Conservation (phyloP, 2,329 filamentous ascomycete genomes). For the Fusarium luffae region DNA sequence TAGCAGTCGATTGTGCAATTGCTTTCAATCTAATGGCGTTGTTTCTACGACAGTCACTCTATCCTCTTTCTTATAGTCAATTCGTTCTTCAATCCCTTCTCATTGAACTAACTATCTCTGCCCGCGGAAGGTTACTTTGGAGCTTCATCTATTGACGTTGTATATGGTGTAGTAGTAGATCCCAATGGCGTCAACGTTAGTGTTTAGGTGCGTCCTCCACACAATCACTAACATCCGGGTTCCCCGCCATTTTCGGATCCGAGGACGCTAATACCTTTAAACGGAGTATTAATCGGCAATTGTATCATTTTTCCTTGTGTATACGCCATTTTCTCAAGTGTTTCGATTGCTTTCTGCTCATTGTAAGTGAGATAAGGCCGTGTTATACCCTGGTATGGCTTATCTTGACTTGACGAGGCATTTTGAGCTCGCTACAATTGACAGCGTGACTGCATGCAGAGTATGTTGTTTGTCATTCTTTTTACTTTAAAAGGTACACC, state of each 20-base stretch:
- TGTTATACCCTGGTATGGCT: not conserved
- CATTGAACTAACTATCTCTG: too few relatives aligned
- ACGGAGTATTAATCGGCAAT: not conserved
- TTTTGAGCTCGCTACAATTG: not conserved
- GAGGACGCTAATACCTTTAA: not conserved
- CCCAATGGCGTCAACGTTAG: slow-evolving; percentile 42
- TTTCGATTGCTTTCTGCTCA: not conserved
- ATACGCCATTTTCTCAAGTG: not conserved
- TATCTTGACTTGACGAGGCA: not conserved
- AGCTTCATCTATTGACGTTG: not conserved
- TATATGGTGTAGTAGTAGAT: slow-evolving; percentile 28
- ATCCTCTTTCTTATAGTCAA: not conserved
- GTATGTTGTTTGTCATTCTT: fast-evolving
- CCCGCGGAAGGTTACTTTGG: not conserved
- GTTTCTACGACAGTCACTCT: not conserved
- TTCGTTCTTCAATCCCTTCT: too few relatives aligned
- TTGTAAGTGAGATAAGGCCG: fast-evolving
- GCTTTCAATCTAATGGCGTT: not conserved
- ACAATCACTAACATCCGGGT: slow-evolving; percentile 30
- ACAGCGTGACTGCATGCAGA: fast-evolving
- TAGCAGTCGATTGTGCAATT: not conserved
- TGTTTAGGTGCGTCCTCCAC: fast-evolving
- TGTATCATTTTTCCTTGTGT: not conserved
- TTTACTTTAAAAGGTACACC: not conserved
- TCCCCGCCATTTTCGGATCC: not conserved